A percentile compares a stretch with the other conserved stretches of the same genome.
phyloP scores from a whole-genome alignment of 352 stramenopile genomes.

The Thraustochytrium sp. region DNA sequence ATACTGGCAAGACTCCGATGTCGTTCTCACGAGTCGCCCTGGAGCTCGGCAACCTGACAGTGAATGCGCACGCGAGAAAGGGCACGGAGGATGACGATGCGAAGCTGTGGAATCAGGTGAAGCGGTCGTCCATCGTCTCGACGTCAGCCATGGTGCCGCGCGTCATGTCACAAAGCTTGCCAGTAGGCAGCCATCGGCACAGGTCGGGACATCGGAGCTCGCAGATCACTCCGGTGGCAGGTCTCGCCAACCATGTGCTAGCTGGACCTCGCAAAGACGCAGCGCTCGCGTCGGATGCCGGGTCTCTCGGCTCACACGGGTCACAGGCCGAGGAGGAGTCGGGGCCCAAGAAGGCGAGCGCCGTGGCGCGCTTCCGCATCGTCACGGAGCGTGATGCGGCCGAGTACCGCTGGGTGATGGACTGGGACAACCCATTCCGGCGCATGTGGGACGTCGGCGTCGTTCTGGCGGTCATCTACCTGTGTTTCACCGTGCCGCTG shows the following conservation, averaged over 20 bases:
- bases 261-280: no score
- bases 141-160: no score
- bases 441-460: slow-evolving; percentile 43
- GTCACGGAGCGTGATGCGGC: neutral
- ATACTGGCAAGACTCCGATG: no score
- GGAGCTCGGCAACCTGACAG: no score
- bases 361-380: neutral
- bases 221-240: no score
- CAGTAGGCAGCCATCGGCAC: neutral
- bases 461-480: slow-evolving; percentile 39
- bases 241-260: no score
- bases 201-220: neutral
- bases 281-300: no score
- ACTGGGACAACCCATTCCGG: slow-evolving; percentile 30
- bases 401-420: neutral
- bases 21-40: no score
- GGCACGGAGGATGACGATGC: neutral
- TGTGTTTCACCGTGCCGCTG: slow-evolving; percentile 35
- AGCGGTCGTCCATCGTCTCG: neutral
- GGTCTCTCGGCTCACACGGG: no score
- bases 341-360: neutral
- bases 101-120: neutral
- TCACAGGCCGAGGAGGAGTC: no score
- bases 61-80: neutral
- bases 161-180: no score